Evolutionary conservation across 2,329 filamentous ascomycete genomes (phyloP).

Genomic region (Ophiosphaerella narmari): DNA sequence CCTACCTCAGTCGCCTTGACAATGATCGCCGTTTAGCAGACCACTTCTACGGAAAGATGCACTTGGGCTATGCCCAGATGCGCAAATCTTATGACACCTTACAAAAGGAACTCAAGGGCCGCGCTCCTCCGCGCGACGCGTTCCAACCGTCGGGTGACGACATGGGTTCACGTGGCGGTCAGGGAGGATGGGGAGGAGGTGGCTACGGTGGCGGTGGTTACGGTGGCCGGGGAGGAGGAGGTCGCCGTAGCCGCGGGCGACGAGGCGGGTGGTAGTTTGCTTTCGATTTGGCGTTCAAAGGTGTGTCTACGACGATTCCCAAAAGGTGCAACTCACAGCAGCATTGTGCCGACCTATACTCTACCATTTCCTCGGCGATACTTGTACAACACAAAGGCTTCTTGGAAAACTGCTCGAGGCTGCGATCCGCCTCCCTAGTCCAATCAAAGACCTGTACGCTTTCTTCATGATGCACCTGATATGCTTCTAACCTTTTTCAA

Average conservation of each 20-base stretch:
- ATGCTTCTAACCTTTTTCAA: constrained; percentile 39
- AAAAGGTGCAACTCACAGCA: constrained; percentile 40
- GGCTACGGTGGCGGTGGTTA: constrained; percentile 24
- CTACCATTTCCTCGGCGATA: constrained; percentile 19
- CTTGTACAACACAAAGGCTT: constrained; percentile 31
- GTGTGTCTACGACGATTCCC: constrained; percentile 43
- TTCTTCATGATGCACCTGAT: constrained; percentile 33
- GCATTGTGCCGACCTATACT: constrained; percentile 27
- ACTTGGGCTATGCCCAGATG: constrained; percentile 97
- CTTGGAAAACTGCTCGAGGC: constrained; percentile 13
- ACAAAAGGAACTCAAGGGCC: constrained; percentile 80
- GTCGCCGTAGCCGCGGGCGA: constrained; percentile 28
- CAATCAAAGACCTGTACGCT: constrained; percentile 42
- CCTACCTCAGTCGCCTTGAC: constrained; percentile 88
- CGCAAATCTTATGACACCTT: constrained; percentile 88
- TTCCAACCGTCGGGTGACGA: constrained; percentile 28
- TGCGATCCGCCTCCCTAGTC: constrained; percentile 30
- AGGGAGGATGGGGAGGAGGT: constrained; percentile 27
- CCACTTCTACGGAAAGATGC: constrained; percentile 99
- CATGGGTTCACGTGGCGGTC: constrained; percentile 28
- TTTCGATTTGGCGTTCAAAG: constrained; percentile 38
- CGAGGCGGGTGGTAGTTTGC: constrained; percentile 31
- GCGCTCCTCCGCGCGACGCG: constrained; percentile 61
- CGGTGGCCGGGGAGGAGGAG: constrained; percentile 35
- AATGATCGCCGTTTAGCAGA: constrained; percentile 93